phyloP scores from a whole-genome alignment of 306 rosid species.

The Prunus mongolica region DNA sequence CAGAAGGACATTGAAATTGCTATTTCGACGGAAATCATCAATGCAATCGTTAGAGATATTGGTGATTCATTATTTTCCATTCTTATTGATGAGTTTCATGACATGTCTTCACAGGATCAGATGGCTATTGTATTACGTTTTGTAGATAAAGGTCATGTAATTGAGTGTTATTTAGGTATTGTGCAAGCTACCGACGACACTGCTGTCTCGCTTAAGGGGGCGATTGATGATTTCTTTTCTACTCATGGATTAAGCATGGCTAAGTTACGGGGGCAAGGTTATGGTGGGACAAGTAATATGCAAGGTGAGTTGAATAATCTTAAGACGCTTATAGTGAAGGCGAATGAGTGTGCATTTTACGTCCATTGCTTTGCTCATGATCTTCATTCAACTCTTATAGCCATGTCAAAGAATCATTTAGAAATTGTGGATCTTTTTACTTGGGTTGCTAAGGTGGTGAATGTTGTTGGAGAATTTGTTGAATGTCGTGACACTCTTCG shows the following conservation, averaged over 20 bases:
- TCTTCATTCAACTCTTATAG: constrained; percentile 6
- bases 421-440: background rate
- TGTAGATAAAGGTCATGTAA: background rate
- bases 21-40: background rate
- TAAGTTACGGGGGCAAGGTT: constrained; percentile 1
- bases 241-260: background rate
- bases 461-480: background rate
- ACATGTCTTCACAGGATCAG: background rate
- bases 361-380: constrained; percentile 13
- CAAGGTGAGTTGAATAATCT: constrained; percentile 1
- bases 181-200: background rate
- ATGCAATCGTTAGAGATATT: background rate
- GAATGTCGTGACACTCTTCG: background rate
- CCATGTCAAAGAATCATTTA: background rate
- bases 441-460: background rate
- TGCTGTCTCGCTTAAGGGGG: background rate
- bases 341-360: background rate
- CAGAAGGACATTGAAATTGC: background rate
- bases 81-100: background rate
- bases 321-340: background rate
- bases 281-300: background rate
- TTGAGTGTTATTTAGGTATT: background rate
- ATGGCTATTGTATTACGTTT: background rate
- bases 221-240: background rate
- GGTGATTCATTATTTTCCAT: background rate